Evolutionary conservation across 257 asterid species (phyloP).

Genomic region (Scutellaria minor): DNA sequence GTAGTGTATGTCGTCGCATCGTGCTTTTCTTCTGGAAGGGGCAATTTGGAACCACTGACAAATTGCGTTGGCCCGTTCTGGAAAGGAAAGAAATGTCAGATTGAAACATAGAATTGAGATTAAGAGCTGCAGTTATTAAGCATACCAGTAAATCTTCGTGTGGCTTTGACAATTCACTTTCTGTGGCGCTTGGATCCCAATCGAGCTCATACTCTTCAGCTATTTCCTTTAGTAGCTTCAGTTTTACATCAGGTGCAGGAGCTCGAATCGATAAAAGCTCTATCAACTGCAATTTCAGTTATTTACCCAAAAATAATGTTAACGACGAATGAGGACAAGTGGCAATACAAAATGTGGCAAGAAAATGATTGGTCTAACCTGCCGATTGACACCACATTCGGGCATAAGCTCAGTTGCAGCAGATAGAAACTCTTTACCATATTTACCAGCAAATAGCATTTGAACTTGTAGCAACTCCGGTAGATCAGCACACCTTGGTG

Average conservation of each 20-base stretch:
- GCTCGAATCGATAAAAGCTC: slow-evolving; percentile 91
- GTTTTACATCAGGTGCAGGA: slow-evolving; percentile 85
- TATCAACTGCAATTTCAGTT: slow-evolving; percentile 56
- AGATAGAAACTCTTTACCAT: slow-evolving; percentile 81
- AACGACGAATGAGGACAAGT: slow-evolving; percentile 1
- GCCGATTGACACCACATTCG: slow-evolving; percentile 96
- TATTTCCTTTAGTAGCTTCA: slow-evolving; percentile 86
- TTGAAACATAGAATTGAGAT: neutral
- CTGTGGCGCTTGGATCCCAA: slow-evolving; percentile 89
- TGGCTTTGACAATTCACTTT: slow-evolving; percentile 71
- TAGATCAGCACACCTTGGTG: slow-evolving; percentile 98
- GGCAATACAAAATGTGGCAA: slow-evolving; percentile 1
- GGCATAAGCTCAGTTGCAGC: slow-evolving; percentile 98
- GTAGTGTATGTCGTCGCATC: slow-evolving; percentile 44
- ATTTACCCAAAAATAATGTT: neutral
- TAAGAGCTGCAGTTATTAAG: slow-evolving; percentile 10
- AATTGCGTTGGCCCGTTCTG: slow-evolving; percentile 85
- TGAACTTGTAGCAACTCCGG: slow-evolving; percentile 83
- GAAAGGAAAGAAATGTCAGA: slow-evolving; percentile 35
- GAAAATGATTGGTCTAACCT: slow-evolving; percentile 52
- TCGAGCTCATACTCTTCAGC: slow-evolving; percentile 92
- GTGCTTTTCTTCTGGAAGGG: slow-evolving; percentile 67
- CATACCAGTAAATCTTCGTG: slow-evolving; percentile 91
- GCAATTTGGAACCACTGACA: slow-evolving; percentile 63
- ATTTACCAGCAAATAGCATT: slow-evolving; percentile 77